A percentile compares a stretch with the other conserved stretches of the same genome.
Conservation (phyloP, 2,329 filamentous ascomycete species). For the Fusarium pilosicola region DNA sequence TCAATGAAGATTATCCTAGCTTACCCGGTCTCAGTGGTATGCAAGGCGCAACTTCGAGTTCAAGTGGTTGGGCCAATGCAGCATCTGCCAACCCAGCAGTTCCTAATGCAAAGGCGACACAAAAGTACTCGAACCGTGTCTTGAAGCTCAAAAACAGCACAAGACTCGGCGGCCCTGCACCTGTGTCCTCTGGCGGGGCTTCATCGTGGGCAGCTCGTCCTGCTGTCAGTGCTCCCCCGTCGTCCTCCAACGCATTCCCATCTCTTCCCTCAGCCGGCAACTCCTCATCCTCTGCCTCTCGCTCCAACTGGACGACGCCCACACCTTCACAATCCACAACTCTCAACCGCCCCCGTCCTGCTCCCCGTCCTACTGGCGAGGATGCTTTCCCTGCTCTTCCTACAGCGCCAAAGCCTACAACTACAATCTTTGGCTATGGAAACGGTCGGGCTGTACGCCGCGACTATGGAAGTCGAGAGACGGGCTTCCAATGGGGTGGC, state of each 20-base stretch:
- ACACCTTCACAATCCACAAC: slow-evolving; percentile 40
- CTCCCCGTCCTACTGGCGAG: slow-evolving; percentile 47
- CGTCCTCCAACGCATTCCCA: slow-evolving; percentile 55
- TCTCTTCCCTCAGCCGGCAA: slow-evolving; percentile 50
- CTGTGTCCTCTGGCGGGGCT: slow-evolving; percentile 32
- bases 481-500: slow-evolving; percentile 64
- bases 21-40: slow-evolving; percentile 79
- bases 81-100: slow-evolving; percentile 65
- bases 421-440: slow-evolving; percentile 71
- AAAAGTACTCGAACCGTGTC: slow-evolving; percentile 64
- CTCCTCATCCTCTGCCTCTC: slow-evolving; percentile 39
- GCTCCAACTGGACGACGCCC: slow-evolving; percentile 46
- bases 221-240: slow-evolving; percentile 21
- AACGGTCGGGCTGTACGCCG: slow-evolving; percentile 62
- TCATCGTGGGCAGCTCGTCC: slow-evolving; percentile 39
- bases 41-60: slow-evolving; percentile 67
- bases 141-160: slow-evolving; percentile 70
- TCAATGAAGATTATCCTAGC: slow-evolving; percentile 94
- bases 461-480: slow-evolving; percentile 60
- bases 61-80: slow-evolving; percentile 68
- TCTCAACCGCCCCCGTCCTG: slow-evolving; percentile 29
- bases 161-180: slow-evolving; percentile 53
- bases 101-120: slow-evolving; percentile 52
- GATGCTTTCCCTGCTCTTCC: slow-evolving; percentile 88
- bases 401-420: slow-evolving; percentile 74